phyloP scores from a whole-genome alignment of 2,329 filamentous ascomycete species.

The Sclerotinia minor region DNA sequence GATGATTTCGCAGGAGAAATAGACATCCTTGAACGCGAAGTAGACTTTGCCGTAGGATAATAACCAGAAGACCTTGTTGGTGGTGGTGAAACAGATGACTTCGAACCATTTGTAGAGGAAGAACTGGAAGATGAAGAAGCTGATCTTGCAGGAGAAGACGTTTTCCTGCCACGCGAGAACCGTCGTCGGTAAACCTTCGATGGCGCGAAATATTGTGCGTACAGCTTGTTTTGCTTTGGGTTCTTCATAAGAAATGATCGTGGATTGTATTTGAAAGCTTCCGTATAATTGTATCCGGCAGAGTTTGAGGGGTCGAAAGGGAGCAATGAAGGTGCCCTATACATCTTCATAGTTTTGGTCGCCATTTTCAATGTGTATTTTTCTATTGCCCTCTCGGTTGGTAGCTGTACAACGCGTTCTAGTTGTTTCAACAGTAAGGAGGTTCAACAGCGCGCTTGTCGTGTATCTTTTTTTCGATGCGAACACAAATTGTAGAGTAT shows the following conservation, averaged over 20 bases:
- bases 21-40: not conserved
- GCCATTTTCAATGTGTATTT: constrained; percentile 6
- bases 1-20: constrained; percentile 5
- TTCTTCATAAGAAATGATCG: constrained; percentile 10
- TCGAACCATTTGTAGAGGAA: not conserved
- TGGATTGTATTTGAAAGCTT: constrained; percentile 14
- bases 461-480: not conserved
- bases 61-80: not conserved
- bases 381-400: not conserved
- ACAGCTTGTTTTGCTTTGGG: not conserved
- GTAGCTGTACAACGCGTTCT: not conserved
- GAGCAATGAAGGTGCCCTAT: not conserved
- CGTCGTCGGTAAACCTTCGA: not conserved
- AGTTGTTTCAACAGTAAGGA: not conserved
- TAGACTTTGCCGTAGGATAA: not conserved
- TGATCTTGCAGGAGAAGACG: constrained; percentile 15
- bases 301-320: constrained; percentile 1
- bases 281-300: not conserved
- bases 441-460: not conserved
- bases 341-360: constrained; percentile 18
- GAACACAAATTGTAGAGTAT: not conserved
- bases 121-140: constrained; percentile 8
- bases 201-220: constrained; percentile 11
- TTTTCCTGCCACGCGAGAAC: constrained; percentile 1
- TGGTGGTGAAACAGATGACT: constrained; percentile 13